phyloP scores from a whole-genome alignment of 2,329 filamentous ascomycete genomes.

The Aspergillus aculeatus region DNA sequence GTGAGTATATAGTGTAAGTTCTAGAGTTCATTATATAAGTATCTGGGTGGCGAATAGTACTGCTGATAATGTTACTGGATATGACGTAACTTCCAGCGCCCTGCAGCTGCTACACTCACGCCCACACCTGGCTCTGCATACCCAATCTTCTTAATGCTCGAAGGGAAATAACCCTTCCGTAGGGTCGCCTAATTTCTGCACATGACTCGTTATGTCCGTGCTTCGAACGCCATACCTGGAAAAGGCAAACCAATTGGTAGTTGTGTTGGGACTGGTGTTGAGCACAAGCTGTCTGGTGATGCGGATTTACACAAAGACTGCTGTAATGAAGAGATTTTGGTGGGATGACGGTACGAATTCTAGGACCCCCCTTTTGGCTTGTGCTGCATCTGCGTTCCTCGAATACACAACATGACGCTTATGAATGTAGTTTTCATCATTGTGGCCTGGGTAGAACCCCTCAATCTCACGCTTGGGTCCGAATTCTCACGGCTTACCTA shows the following conservation, averaged over 20 bases:
- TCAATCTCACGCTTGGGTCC: neutral
- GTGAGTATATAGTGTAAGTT: too few species aligned
- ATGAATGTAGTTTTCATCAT: constrained; percentile 1
- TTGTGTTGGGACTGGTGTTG: constrained; percentile 1
- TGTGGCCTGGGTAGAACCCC: constrained; percentile 3
- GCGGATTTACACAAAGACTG: constrained; percentile 16
- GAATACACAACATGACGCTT: neutral
- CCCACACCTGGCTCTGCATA: too few species aligned
- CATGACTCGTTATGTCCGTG: too few species aligned
- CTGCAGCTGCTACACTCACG: too few species aligned
- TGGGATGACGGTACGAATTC: constrained; percentile 18
- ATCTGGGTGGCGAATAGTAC: too few species aligned
- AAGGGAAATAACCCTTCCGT: too few species aligned
- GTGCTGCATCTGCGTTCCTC: neutral
- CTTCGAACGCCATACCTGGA: too few species aligned
- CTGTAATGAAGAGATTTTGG: constrained; percentile 17
- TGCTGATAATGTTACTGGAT: too few species aligned
- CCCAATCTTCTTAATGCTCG: too few species aligned
- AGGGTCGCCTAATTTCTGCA: too few species aligned
- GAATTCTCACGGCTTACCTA: neutral
- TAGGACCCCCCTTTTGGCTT: neutral
- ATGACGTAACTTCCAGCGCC: too few species aligned
- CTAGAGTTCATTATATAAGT: too few species aligned
- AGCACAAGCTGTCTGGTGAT: constrained; percentile 2
- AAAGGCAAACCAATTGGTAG: neutral